Evolutionary conservation across 2,329 filamentous ascomycete species (phyloP), one percentile per base, ranked within the genome.

Genomic region (Epichloe festucae): DNA sequence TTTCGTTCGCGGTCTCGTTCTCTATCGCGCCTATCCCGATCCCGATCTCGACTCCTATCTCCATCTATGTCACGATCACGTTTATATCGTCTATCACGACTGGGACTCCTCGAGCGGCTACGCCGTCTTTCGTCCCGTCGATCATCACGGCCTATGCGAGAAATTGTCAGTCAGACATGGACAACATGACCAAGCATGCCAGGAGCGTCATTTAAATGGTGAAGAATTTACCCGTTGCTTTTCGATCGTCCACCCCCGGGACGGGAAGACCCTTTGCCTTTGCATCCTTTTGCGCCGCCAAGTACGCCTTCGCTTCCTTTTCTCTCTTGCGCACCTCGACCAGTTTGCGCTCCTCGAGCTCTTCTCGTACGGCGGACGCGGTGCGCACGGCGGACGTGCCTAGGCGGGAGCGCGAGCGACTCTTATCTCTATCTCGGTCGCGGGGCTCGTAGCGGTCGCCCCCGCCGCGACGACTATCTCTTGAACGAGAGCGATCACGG

Each of bases 221-320:
- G 27, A 4, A 10, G 4, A 31, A 10, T 11, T 31, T 51, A 49
- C 38, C 46, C 19, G 34, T 44, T 5, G 47, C 15, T 55, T 67
- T 69, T 55, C 70, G 73, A 56, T 79, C 77, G 50, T 79, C 75
- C n/a, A 79, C 67, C 77, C 75, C 75, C 0, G 77, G 77, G 19
- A 79, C 65, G 1, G 77, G 77, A 41, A 80, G 62, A 8, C 78
- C 78, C 60, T 82, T 82, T 46, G 73, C 73, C 34, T 76, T 72
- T 35, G 79, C 79, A 57, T 82, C 78, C 55, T 77, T 76, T 57
- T 81, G 78, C 3, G 78, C 78, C 6, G 78, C 78, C 39, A 82
- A 67, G 57, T 83, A 84, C 4, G 78, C 78, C 62, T 81, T 82
- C 40, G 81, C 81, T 63, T 83, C 79, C 55, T 75, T 75, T 62